These are phyloP conservation scores for Neostapfia colusana DNA, from an alignment of 176 grass and related monocot species.

Conservation along the genomic window DNA sequence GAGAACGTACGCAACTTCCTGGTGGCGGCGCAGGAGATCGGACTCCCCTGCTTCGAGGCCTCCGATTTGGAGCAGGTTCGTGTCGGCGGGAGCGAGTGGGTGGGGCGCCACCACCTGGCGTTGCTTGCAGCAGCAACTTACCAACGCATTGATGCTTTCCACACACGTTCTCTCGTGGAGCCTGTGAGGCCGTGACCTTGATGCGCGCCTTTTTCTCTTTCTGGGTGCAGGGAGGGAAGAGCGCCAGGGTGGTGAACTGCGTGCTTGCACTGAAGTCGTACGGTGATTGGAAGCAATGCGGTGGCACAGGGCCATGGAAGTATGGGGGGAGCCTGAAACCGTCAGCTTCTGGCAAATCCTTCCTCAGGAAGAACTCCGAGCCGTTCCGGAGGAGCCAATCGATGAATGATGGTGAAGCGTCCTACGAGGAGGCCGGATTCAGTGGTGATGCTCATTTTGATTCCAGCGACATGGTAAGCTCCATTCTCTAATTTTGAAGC, in stretches of 20 bases:
- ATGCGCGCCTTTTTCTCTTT: constrained; percentile 48
- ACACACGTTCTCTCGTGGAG: constrained; percentile 30
- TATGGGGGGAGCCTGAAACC: constrained; percentile 82
- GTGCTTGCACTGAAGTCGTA: constrained; percentile 90
- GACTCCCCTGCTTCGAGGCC: constrained; percentile 83
- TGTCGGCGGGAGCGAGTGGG: constrained; percentile 11
- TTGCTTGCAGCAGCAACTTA: constrained; percentile 52
- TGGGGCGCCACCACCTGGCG: constrained; percentile 20
- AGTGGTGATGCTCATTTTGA: constrained; percentile 56
- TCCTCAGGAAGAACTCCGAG: constrained; percentile 82
- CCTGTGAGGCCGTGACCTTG: constrained; percentile 40
- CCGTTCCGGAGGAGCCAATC: constrained; percentile 72
- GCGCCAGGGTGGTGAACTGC: constrained; percentile 88
- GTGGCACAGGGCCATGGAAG: constrained; percentile 83
- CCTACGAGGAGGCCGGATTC: constrained; percentile 50
- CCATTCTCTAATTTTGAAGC: neutral
- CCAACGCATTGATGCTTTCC: constrained; percentile 45
- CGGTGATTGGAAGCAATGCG: constrained; percentile 92
- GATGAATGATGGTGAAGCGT: constrained; percentile 61
- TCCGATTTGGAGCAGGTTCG: constrained; percentile 97
- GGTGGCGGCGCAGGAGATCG: constrained; percentile 80
- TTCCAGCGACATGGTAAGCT: constrained; percentile 69
- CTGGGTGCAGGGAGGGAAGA: constrained; percentile 90
- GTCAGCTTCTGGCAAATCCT: constrained; percentile 58
- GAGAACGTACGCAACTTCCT: constrained; percentile 99